Evolutionary conservation across 495 filamentous ascomycete genomes (phyloP), one percentile per base, ranked within the genome.

Genomic region (Xanthoparmelia taractica): DNA sequence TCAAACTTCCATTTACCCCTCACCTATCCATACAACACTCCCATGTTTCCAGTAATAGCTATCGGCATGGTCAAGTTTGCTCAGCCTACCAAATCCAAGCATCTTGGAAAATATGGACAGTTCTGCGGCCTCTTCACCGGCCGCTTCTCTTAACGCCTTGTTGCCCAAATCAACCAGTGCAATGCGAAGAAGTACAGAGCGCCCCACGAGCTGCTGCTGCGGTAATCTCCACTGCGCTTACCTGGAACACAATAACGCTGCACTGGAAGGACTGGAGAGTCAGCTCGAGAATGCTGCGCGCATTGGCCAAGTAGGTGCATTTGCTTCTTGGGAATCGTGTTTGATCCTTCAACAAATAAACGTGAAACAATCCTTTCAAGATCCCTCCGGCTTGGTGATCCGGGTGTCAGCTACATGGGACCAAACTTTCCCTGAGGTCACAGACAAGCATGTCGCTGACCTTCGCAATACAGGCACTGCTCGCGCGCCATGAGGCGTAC

Each of bases 401-500:
- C 6, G 0, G 6, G 20, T 54, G 1, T 54, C 17, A 10, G 27
- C 29, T 54, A 33, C 33, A 18, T 33, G 33, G 8, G n/a, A 58
- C 4, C n/a, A 23, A 58, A 23, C n/a, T 1, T 6, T 17, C 0
- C 20, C 50, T 33, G 10, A 23, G 41, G 33, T 33, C 13, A 29
- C 41, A 8, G 29, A 34, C 20, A 8, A 38, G 41, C 17, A 65
- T 65, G 55, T 82, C 81, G 76, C 86, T 91, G 75, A 91, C 84
- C 23, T 89, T 88, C 76, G 73, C 85, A 47, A 75, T 91, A 59
- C 87, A 97, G 93, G 90, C 92, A 40, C 78, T 98, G 43, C 84
- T 98, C 23, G 84, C 87, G 58, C 89, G 92, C 62, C 92, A 97
- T 82, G 93, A 97, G 76, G 84, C 86, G 45, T 96, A 96, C 73